Percentiles rank a stretch among this genome's conserved stretches.
phyloP scores from a whole-genome alignment of 2,329 filamentous ascomycete species.

The Claviceps monticola region DNA sequence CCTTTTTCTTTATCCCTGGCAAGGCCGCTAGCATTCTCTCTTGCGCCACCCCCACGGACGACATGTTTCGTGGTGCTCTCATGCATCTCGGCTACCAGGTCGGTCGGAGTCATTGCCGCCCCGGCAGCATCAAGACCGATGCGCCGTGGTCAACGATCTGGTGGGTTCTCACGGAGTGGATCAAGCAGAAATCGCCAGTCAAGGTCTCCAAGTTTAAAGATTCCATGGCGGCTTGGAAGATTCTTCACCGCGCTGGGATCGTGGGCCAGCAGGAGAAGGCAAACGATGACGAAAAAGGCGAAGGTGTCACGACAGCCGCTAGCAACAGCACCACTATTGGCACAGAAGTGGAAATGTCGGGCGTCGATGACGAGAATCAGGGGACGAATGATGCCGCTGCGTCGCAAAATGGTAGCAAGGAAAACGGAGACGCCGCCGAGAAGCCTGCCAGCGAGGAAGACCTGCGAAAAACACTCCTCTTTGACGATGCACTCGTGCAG shows the following conservation, averaged over 20 bases:
- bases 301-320: not conserved
- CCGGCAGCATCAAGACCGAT: conserved; percentile 85
- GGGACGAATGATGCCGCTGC: conserved; percentile 3
- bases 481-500: conserved; percentile 64
- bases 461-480: conserved; percentile 47
- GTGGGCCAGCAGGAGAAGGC: conserved; percentile 15
- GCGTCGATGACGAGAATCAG: conserved; percentile 18
- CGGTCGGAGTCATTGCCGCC: conserved; percentile 76
- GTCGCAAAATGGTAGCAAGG: conserved; percentile 8
- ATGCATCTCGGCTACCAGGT: conserved; percentile 67
- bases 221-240: conserved; percentile 55
- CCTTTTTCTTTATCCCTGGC: conserved; percentile 77
- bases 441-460: conserved; percentile 16
- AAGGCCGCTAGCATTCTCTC: conserved; percentile 64
- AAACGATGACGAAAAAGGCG: conserved; percentile 1
- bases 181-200: conserved; percentile 64
- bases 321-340: not conserved
- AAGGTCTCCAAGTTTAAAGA: conserved; percentile 58
- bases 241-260: conserved; percentile 37
- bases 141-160: conserved; percentile 83
- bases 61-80: conserved; percentile 68
- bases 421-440: conserved; percentile 10
- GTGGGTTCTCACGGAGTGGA: conserved; percentile 90
- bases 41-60: conserved; percentile 65
- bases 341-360: conserved; percentile 22